Conservation (phyloP, 805 yeast species). For the Limtongozyma cylindracea region DNA sequence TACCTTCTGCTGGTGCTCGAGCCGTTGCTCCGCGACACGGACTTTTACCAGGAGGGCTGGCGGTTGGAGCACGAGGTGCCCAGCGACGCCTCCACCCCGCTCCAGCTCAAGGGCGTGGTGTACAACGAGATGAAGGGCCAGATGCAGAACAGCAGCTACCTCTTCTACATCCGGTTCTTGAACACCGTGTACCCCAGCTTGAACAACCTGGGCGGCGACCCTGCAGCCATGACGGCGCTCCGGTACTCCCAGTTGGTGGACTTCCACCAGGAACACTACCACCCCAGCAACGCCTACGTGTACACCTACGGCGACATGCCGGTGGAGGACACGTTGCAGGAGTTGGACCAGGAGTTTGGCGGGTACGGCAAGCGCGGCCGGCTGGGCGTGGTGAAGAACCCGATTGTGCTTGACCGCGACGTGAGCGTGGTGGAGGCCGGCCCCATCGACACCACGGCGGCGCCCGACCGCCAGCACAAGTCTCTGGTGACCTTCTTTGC, state of each 20-base stretch:
- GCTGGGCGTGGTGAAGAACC: constrained; percentile 11
- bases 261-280: constrained; percentile 57
- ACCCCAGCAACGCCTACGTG: constrained; percentile 73
- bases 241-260: constrained; percentile 50
- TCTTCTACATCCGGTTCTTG: constrained; percentile 64
- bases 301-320: constrained; percentile 74
- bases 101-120: constrained; percentile 83
- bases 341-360: constrained; percentile 22
- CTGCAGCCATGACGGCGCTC: constrained; percentile 48
- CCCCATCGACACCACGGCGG: constrained; percentile 36
- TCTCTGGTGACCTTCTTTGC: constrained; percentile 75
- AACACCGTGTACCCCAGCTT: constrained; percentile 66
- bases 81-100: constrained; percentile 28
- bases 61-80: constrained; percentile 54
- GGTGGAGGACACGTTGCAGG: constrained; percentile 28
- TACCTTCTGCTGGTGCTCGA: constrained; percentile 71
- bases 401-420: constrained; percentile 12
- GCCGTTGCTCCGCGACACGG: constrained; percentile 56
- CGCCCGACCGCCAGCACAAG: constrained; percentile 41
- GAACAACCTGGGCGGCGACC: constrained; percentile 90
- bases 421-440: constrained; percentile 22
- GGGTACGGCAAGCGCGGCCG: constrained; percentile 23
- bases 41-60: constrained; percentile 96
- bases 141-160: constrained; percentile 67
- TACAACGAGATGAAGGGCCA: constrained; percentile 98